Percentiles rank a stretch among this genome's conserved stretches.
phyloP scores from a whole-genome alignment of 805 yeast genomes.

The Wickerhamomyces sydowiorum region DNA sequence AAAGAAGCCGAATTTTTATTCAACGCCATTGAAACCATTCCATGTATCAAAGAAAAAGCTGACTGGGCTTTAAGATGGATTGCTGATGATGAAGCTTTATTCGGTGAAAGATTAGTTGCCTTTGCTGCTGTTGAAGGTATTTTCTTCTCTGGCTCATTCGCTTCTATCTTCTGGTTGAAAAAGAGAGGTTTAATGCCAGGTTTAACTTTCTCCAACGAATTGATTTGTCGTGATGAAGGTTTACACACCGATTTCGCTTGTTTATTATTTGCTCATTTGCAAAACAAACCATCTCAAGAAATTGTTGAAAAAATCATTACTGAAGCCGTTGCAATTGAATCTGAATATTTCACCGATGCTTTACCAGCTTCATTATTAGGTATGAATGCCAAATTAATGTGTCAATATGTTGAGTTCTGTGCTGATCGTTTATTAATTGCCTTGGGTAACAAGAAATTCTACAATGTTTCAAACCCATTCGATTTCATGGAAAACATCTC shows the following conservation, averaged over 20 bases:
- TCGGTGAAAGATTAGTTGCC: constrained; percentile 94
- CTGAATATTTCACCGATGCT: constrained; percentile 92
- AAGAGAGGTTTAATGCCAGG: constrained; percentile 99
- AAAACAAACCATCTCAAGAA: constrained; percentile 76
- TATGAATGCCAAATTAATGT: constrained; percentile 91
- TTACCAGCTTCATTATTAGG: constrained; percentile 90
- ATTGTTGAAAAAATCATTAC: constrained; percentile 83
- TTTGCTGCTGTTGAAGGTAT: constrained; percentile 99
- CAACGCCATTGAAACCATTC: constrained; percentile 94
- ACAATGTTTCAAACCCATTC: constrained; percentile 88
- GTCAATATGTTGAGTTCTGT: constrained; percentile 95
- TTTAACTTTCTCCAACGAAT: constrained; percentile 93
- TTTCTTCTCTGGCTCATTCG: constrained; percentile 97
- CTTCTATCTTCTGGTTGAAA: constrained; percentile 97
- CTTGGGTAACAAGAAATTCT: constrained; percentile 84
- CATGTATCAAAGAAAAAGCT: constrained; percentile 95
- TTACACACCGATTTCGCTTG: constrained; percentile 98
- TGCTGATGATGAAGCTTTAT: constrained; percentile 77
- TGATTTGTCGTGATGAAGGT: constrained; percentile 98
- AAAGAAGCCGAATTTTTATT: constrained; percentile 85
- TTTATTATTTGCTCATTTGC: constrained; percentile 85
- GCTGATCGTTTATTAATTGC: constrained; percentile 94
- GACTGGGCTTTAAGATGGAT: constrained; percentile 99
- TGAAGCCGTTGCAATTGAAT: constrained; percentile 93
- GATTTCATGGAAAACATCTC: constrained; percentile 99